Evolutionary conservation across 371 early-diverging fungal species (phyloP), one percentile per base, ranked within the genome.

Genomic region (Mucor plumbeus): DNA sequence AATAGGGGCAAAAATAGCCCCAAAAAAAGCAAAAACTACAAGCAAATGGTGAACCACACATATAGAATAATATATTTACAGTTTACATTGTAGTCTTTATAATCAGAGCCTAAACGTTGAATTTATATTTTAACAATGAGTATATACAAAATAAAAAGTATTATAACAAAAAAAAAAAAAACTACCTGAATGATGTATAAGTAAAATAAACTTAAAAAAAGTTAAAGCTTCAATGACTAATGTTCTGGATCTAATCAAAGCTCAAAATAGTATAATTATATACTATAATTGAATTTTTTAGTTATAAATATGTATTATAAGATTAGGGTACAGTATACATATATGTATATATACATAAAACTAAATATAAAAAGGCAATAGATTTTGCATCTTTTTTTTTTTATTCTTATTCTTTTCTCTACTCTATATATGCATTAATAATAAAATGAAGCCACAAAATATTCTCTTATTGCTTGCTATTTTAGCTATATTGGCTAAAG

Each of bases 391-490:
- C 3, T 5, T 43, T 33, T 31, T 31, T 38, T 26, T 3, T 3
- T 26, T 26, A 1, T 26, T 26, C 26, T 26, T 13, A n/a, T 35
- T 21, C 43, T 34, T 44, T 44, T 44, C 21, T 67, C 38, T 47
- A 9, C 55, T 56, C 35, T 19, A 10, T 8, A 40, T 50, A 26
- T 48, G 31, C 19, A 54, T 14, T 56, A 17, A 53, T 34, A 50
- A 60, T 39, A 15, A 68, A 40, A 66, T 66, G 66, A 66, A 66
- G 33, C 33, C 48, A 41, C 68, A 68, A 59, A 41, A 35, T 17
- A 39, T 68, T 50, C 21, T 63, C 17, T 63, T 68, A 14, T 47
- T 68, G 26, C 55, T 68, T 40, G 63, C 59, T 41, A 39, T 57
- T 15, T 54, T 68, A 53, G 41, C 68, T 31, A 34, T 62, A n/a